Percentiles rank a stretch among this genome's conserved stretches.
These are phyloP conservation scores for Geranium brycei DNA, from an alignment of 345 rosid species.

Conservation along the genomic window DNA sequence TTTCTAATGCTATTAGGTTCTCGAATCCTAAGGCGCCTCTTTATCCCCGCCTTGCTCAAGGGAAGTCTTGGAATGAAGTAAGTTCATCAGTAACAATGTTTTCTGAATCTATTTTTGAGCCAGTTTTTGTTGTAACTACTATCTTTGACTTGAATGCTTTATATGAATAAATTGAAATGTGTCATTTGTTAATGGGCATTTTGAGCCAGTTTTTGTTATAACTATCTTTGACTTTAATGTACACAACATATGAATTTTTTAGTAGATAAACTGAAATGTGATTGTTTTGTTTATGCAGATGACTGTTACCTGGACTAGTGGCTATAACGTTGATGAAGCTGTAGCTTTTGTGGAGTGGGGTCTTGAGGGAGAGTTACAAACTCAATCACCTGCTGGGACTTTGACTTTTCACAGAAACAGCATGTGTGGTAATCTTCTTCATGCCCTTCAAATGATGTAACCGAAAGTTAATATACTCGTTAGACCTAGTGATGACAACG, in stretches of 20 bases:
- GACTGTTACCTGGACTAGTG: constrained; percentile 98
- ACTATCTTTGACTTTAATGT: too few species aligned
- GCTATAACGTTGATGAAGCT: constrained; percentile 66
- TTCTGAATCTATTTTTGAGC: background rate
- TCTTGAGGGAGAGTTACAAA: constrained; percentile 23
- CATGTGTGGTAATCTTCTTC: constrained; percentile 69
- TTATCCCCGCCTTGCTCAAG: constrained; percentile 85
- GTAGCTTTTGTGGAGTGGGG: constrained; percentile 75
- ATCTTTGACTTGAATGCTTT: too few species aligned
- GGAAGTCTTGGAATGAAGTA: constrained; percentile 87
- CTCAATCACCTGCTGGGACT: constrained; percentile 69
- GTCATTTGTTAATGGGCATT: too few species aligned
- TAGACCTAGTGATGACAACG: too few species aligned
- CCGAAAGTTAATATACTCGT: background rate
- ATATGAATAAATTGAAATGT: too few species aligned
- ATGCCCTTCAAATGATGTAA: background rate
- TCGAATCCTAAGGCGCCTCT: constrained; percentile 74
- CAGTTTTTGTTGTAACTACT: too few species aligned
- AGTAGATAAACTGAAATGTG: background rate
- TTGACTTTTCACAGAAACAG: constrained; percentile 52
- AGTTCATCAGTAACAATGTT: constrained; percentile 15
- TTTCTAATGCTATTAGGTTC: constrained; percentile 52
- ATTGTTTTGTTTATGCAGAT: constrained; percentile 37
- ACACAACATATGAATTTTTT: background rate
- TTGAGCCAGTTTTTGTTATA: too few species aligned